Evolutionary conservation across 371 early-diverging fungal genomes (phyloP).

Genomic region (Chytridium lagenaria): DNA sequence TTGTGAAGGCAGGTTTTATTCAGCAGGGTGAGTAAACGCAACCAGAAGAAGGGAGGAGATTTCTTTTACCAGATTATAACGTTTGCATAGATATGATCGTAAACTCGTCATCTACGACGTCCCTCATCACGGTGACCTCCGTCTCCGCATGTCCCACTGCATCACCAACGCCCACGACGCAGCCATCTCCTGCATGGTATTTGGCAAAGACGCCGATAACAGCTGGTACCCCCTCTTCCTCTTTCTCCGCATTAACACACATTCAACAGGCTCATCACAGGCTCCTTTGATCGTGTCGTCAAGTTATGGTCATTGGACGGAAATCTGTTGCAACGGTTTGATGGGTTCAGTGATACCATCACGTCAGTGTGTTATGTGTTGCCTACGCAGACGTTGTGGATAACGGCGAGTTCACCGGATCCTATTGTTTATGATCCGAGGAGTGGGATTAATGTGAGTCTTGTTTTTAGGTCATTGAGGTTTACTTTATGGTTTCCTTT

Average conservation of each 20-base stretch:
- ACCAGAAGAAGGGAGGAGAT: not conserved
- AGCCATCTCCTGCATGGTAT: slow-evolving; percentile 60
- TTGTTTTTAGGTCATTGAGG: not conserved
- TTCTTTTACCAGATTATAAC: not conserved
- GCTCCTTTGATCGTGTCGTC: slow-evolving; percentile 60
- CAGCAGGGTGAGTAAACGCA: slow-evolving; percentile 55
- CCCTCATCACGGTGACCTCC: slow-evolving; percentile 57
- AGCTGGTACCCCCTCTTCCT: slow-evolving; percentile 48
- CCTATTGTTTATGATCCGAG: slow-evolving; percentile 60
- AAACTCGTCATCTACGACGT: slow-evolving; percentile 61
- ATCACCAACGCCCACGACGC: slow-evolving; percentile 61
- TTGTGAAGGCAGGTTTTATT: slow-evolving; percentile 60
- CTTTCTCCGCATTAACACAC: not conserved
- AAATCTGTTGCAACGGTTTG: slow-evolving; percentile 59
- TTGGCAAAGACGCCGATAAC: slow-evolving; percentile 62
- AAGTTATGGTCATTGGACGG: slow-evolving; percentile 65
- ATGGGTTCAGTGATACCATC: slow-evolving; percentile 59
- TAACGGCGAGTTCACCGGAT: slow-evolving; percentile 50
- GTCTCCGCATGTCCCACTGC: slow-evolving; percentile 42
- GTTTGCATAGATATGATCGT: slow-evolving; percentile 54
- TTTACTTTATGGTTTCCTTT: not conserved
- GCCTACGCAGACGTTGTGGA: slow-evolving; percentile 62
- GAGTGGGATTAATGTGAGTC: slow-evolving; percentile 57
- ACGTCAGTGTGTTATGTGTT: slow-evolving; percentile 55
- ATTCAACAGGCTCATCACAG: slow-evolving; percentile 57